Evolutionary conservation across 306 rosid species (phyloP), one percentile per base, ranked within the genome.

Genomic region (Begonia loranthoides): DNA sequence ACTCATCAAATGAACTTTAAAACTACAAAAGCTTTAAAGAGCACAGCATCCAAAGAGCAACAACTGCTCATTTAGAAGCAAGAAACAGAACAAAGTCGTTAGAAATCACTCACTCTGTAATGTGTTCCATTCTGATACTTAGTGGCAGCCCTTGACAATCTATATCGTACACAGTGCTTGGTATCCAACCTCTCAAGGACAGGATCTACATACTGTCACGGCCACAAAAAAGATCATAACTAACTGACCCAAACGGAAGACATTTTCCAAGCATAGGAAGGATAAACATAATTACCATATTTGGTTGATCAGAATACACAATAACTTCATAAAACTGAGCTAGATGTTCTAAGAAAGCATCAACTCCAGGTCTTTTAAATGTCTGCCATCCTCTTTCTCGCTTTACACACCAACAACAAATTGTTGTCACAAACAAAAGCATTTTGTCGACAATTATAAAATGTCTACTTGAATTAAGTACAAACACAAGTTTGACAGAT

Each of bases 381-480:
- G 99, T 90, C 68, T 83, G 94, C 99, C 99, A 90, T 47, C 99
- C 84, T 56, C 87, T 90, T 60, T 90, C 96, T 63, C 99, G 68
- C 99, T 90, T 62, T 65, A 67, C 63, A 74, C 17, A 54, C 49
- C 71, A 72, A 66, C 49, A 48, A 65, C 56, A 66, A 40, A 58
- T 54, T 57, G 45, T 28, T 19, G 14, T 21, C 55, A 72, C 48
- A 56, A 57, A 60, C 28, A 61, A 13, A 58, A 54, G 40, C 48
- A 28, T 49, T 15, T 10, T 15, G 34, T 49, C 9, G 50, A 56
- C 12, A 51, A 47, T 60, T 45, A 50, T 38, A 45, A 13, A 13
- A 16, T 17, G 15, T 34, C 36, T 28, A 28, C 9, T 28, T 28
- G 36, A 45, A 58, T 24, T 43, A 7, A 45, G 24, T 12, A 57